Evolutionary conservation across 305 asterid genomes (phyloP).

Genomic region (Caryopteris hybrid): DNA sequence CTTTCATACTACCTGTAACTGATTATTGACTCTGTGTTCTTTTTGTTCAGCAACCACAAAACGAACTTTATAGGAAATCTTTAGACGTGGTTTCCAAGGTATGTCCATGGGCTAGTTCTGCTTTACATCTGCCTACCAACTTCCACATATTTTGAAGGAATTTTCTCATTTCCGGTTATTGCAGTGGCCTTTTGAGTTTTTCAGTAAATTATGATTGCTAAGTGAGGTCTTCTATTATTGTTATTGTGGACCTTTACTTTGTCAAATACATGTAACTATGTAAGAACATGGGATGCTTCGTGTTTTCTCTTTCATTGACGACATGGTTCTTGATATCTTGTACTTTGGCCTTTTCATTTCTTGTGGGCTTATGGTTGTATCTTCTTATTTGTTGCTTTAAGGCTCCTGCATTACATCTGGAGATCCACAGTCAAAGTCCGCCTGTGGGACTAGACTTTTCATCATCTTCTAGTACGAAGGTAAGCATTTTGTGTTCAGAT

Average conservation of each 20-base stretch:
- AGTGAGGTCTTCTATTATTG: no score
- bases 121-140: background rate
- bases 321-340: no score
- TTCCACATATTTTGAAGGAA: background rate
- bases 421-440: conserved; percentile 83
- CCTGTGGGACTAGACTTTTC: conserved; percentile 62
- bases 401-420: conserved; percentile 84
- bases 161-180: background rate
- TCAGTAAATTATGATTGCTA: no score
- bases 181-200: no score
- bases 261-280: no score
- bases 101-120: background rate
- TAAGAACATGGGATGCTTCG: no score
- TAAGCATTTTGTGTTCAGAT: conserved; percentile 2
- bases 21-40: background rate
- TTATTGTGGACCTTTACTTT: no score
- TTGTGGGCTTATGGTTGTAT: background rate
- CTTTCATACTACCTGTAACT: background rate
- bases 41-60: conserved; percentile 68
- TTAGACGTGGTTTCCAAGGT: conserved; percentile 83
- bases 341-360: background rate
- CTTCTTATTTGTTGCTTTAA: conserved; percentile 18
- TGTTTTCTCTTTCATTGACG: no score
- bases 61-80: conserved; percentile 77
- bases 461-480: conserved; percentile 70